A percentile compares a stretch with the other conserved stretches of the same genome.
phyloP scores from a whole-genome alignment of 1,284 basidiomycete genomes.

The Chalciporus sp. region DNA sequence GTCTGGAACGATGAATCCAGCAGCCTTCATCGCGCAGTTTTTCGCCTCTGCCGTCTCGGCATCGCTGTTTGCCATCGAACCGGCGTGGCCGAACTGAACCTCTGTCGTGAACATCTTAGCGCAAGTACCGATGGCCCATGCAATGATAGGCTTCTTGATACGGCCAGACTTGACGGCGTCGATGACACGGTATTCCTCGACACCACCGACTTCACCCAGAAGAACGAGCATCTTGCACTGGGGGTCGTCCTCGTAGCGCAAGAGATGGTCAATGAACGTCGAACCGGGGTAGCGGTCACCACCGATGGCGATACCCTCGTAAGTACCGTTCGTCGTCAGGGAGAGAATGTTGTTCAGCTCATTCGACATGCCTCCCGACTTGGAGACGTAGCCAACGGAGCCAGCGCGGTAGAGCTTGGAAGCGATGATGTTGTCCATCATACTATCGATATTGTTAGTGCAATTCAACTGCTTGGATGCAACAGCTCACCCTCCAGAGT shows the following conservation, averaged over 20 bases:
- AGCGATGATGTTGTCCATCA: conserved; percentile 99
- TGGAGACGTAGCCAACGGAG: conserved; percentile 98
- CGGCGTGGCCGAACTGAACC: conserved; percentile 99
- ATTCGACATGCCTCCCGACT: conserved; percentile 99
- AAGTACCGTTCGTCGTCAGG: conserved; percentile 96
- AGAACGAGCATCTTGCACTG: conserved; percentile 99
- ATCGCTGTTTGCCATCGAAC: conserved; percentile 97
- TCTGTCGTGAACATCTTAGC: conserved; percentile 99
- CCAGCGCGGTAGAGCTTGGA: conserved; percentile 99
- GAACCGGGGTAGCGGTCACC: conserved; percentile 99
- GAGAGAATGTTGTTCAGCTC: conserved; percentile 99
- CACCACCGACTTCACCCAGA: conserved; percentile 97
- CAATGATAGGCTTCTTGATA: conserved; percentile 98
- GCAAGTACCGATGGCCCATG: conserved; percentile 99
- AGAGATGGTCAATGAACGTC: conserved; percentile 98
- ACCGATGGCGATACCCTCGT: conserved; percentile 99
- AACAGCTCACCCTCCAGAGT: conserved; percentile 85
- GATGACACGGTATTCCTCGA: conserved; percentile 99
- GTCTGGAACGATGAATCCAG: conserved; percentile 96
- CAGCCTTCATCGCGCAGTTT: conserved; percentile 93
- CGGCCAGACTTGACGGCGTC: conserved; percentile 93
- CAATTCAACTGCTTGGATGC: not conserved
- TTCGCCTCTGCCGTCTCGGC: conserved; percentile 97
- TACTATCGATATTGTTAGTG: conserved; percentile 50
- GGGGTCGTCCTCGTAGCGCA: conserved; percentile 96